phyloP scores from a whole-genome alignment of 441 rosid species.

The Eutrema salsugineum region DNA sequence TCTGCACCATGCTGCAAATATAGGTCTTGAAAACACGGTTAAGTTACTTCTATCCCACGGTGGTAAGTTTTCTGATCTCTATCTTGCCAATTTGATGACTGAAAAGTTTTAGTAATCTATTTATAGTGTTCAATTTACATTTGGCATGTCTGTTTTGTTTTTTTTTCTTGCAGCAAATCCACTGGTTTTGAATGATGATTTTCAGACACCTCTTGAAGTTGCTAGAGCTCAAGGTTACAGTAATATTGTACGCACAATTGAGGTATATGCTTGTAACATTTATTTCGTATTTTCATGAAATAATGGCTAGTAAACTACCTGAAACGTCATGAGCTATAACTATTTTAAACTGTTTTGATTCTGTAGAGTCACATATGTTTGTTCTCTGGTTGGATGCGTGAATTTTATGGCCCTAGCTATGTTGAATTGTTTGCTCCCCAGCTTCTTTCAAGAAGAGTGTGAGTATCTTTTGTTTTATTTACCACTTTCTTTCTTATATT shows the following conservation, averaged over 20 bases:
- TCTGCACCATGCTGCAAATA: conserved; percentile 82
- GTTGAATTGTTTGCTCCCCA: conserved; percentile 67
- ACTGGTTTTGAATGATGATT: conserved; percentile 65
- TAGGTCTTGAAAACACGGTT: conserved; percentile 61
- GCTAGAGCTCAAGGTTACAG: conserved; percentile 58
- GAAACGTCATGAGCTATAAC: neutral
- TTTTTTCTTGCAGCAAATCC: conserved; percentile 56
- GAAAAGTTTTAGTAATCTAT: neutral
- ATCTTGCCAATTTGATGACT: neutral
- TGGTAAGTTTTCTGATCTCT: conserved; percentile 38
- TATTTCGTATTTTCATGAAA: neutral
- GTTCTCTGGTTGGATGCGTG: conserved; percentile 87
- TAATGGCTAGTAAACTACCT: neutral
- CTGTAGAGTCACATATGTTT: conserved; percentile 60
- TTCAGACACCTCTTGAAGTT: conserved; percentile 70
- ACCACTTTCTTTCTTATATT: neutral
- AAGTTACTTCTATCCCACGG: conserved; percentile 64
- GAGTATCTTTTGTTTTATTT: conserved; percentile 22
- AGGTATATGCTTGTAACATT: conserved; percentile 38
- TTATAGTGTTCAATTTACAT: neutral
- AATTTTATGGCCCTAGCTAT: conserved; percentile 66
- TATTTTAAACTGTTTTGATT: neutral
- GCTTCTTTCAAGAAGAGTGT: conserved; percentile 75
- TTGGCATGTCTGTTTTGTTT: neutral
- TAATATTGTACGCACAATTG: conserved; percentile 68